Percentiles rank a stretch among this genome's conserved stretches.
Evolutionary conservation across 2,329 filamentous ascomycete genomes (phyloP).

Genomic region (Zasmidium cellare): DNA sequence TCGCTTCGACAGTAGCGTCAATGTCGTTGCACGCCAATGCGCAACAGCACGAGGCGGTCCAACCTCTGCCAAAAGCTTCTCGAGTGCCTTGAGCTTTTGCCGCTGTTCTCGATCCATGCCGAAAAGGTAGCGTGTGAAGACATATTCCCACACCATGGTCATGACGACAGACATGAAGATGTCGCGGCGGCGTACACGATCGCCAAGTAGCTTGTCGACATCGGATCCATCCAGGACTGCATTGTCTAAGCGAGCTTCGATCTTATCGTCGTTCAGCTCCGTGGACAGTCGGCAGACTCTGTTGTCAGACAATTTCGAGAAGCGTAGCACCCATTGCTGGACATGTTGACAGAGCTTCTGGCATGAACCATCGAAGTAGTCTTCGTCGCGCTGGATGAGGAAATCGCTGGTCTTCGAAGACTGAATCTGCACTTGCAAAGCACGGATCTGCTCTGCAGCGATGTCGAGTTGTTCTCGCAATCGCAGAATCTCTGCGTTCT

Average conservation of each 20-base stretch:
- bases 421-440: conserved; percentile 61
- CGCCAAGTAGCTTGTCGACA: conserved; percentile 81
- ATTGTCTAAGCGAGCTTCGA: conserved; percentile 92
- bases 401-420: conserved; percentile 65
- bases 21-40: conserved; percentile 93
- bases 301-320: conserved; percentile 96
- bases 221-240: conserved; percentile 91
- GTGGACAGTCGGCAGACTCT: conserved; percentile 78
- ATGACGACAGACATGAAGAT: conserved; percentile 99
- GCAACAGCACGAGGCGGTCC: conserved; percentile 87
- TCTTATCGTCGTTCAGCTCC: conserved; percentile 87
- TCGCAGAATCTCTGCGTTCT: conserved; percentile 78
- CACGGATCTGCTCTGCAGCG: conserved; percentile 63
- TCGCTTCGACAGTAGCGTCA: conserved; percentile 82
- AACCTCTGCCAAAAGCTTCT: conserved; percentile 87
- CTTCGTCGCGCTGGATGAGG: conserved; percentile 79
- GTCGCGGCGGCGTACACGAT: conserved; percentile 84
- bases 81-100: conserved; percentile 93
- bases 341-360: conserved; percentile 94
- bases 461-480: conserved; percentile 76
- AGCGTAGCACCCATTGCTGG: conserved; percentile 95
- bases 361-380: conserved; percentile 92
- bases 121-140: conserved; percentile 97
- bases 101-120: conserved; percentile 98
- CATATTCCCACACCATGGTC: conserved; percentile 99